Conservation (phyloP, 768 basidiomycete genomes). For the Russula olivacea region DNA sequence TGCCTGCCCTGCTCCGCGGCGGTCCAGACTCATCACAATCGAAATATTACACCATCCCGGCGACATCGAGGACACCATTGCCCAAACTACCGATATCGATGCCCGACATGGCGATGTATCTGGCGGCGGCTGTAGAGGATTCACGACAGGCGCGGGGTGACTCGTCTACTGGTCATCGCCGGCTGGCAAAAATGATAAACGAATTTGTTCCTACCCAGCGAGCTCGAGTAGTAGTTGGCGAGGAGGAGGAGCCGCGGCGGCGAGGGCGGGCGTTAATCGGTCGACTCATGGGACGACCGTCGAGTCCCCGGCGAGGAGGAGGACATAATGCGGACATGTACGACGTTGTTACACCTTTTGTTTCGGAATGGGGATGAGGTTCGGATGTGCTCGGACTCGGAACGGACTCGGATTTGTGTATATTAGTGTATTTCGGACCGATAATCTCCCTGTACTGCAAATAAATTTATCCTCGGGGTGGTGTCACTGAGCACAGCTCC, state of each 20-base stretch:
- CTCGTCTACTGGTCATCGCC: constrained; percentile 53
- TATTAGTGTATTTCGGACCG: neutral
- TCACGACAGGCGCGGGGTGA: constrained; percentile 59
- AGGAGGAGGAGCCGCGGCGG: constrained; percentile 41
- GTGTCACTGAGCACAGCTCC: neutral
- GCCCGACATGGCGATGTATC: constrained; percentile 69
- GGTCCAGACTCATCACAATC: constrained; percentile 56
- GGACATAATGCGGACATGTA: constrained; percentile 73
- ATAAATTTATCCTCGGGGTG: neutral
- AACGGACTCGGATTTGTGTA: neutral
- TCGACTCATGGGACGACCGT: constrained; percentile 50
- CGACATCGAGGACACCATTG: constrained; percentile 51
- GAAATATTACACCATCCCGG: constrained; percentile 67
- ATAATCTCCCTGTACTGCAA: neutral
- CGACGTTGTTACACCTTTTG: constrained; percentile 77
- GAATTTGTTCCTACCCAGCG: constrained; percentile 54
- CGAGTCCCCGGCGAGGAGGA: constrained; percentile 38
- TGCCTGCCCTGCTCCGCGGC: constrained; percentile 59
- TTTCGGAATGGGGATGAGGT: constrained; percentile 61
- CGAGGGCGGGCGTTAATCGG: constrained; percentile 35
- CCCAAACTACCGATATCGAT: constrained; percentile 70
- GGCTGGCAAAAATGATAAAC: constrained; percentile 65
- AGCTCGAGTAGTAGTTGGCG: constrained; percentile 31
- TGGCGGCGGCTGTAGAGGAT: constrained; percentile 63
- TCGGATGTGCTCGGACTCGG: neutral